These are phyloP conservation scores for Oryza punctata DNA, from an alignment of 176 grass and related monocot genomes.

Conservation along the genomic window DNA sequence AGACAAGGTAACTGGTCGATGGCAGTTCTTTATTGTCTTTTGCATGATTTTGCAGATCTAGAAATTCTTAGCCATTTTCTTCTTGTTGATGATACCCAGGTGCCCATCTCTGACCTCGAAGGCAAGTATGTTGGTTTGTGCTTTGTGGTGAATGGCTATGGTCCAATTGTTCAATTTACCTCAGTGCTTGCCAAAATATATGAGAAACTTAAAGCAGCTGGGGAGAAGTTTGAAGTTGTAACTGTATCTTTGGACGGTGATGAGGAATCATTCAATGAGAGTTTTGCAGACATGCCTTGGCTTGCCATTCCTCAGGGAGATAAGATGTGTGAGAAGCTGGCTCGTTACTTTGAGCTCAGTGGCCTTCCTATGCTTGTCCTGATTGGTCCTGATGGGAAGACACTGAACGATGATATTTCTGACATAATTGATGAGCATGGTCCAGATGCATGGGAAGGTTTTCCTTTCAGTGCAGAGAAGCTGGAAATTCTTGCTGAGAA, in stretches of 20 bases:
- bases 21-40: slow-evolving; percentile 7
- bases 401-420: slow-evolving; percentile 53
- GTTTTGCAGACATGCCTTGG: slow-evolving; percentile 67
- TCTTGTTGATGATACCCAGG: slow-evolving; percentile 45
- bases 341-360: slow-evolving; percentile 73
- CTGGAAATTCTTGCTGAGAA: slow-evolving; percentile 65
- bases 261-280: slow-evolving; percentile 45
- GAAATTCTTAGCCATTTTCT: slow-evolving; percentile 20
- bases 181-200: slow-evolving; percentile 59
- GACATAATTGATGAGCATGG: slow-evolving; percentile 76
- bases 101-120: slow-evolving; percentile 74
- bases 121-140: slow-evolving; percentile 71
- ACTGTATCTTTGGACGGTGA: slow-evolving; percentile 57
- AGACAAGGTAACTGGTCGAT: slow-evolving; percentile 56
- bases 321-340: slow-evolving; percentile 58
- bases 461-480: slow-evolving; percentile 76
- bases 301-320: slow-evolving; percentile 81
- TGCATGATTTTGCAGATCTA: slow-evolving; percentile 13
- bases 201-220: slow-evolving; percentile 70
- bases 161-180: slow-evolving; percentile 55
- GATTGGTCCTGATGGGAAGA: slow-evolving; percentile 91
- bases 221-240: slow-evolving; percentile 78
- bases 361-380: slow-evolving; percentile 65
- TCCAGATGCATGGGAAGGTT: slow-evolving; percentile 74
- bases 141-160: slow-evolving; percentile 45